A percentile compares a stretch with the other conserved stretches of the same genome.
Conservation (phyloP, 2,329 filamentous ascomycete species). For the Fusarium bactridioides region DNA sequence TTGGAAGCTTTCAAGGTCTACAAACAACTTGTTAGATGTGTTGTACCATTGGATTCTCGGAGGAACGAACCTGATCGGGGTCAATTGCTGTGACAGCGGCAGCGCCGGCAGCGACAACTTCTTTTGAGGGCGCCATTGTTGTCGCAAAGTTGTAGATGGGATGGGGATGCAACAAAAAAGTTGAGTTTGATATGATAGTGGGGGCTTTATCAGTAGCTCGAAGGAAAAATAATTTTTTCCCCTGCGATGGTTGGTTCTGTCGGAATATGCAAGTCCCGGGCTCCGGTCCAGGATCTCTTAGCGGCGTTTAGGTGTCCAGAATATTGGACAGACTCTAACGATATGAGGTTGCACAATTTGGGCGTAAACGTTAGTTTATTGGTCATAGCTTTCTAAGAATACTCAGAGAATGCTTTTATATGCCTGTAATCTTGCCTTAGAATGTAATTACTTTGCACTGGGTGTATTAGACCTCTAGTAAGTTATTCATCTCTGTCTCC, state of each 20-base stretch:
- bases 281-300: conserved; percentile 29
- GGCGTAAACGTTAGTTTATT: no score
- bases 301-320: neutral
- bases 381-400: fast-evolving
- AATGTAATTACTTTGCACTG: no score
- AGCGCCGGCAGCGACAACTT: conserved; percentile 46
- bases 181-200: conserved; percentile 45
- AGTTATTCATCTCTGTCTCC: fast-evolving
- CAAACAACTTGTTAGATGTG: conserved; percentile 3
- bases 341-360: neutral
- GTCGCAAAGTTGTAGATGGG: conserved; percentile 34
- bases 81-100: conserved; percentile 48
- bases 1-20: conserved; percentile 70
- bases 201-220: conserved; percentile 38
- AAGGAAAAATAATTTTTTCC: conserved; percentile 45
- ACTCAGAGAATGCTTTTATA: fast-evolving
- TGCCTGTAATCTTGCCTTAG: fast-evolving
- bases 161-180: conserved; percentile 32
- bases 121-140: conserved; percentile 54
- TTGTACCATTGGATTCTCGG: neutral
- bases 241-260: conserved; percentile 41
- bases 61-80: conserved; percentile 51
- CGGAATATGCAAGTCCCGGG: conserved; percentile 49
- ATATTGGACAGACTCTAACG: neutral
- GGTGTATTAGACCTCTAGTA: no score